Base-by-base conservation (phyloP, 768 basidiomycete genomes). In the Kwoniella sp. region DNA sequence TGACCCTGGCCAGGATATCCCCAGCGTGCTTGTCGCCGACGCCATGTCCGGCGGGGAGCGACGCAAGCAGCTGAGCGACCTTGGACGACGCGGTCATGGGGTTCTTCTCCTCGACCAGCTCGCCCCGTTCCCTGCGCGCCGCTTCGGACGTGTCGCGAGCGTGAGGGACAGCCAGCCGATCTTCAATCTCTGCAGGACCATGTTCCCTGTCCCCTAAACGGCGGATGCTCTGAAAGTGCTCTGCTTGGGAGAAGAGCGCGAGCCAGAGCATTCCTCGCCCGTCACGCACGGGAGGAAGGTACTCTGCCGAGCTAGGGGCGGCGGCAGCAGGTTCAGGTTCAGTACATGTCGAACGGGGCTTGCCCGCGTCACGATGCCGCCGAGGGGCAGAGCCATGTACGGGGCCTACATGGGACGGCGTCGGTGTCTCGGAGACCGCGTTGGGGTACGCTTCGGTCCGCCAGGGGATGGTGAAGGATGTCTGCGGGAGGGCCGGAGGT, bases 221-320 rank as follows among this genome's bases (percentile, higher is more conserved):
- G 1, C 67, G 52, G 7, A 69, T 44, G 26, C 46, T 50, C 31
- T 69, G 64, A 26, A 63, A 69, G 34, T 69, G 67, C 44, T 65
- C 67, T 1, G 63, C 64, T 36, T 65, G 54, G 17, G 65, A 66
- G 53, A 69, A 66, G 2, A 69, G 49, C 17, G 67, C 64, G 6
- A 69, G 53, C 67, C 67, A 69, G 5, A 69, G 47, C 67, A 69
- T 69, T 5, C 53, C 46, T 12, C 62, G 51, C 19, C 62, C 67
- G 14, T 59, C 61, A 7, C 49, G 47, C 29, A 53, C 34, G 4
- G 60, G 19, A 3, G 66, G 66, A 2, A 64, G 39, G 53, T 57
- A 65, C 14, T 65, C 53, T 9, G 54, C n/a, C 62, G 48, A 23
- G 55, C 42, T 11, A 29, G 29, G 14, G 17, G 39, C 19, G 27